phyloP scores from a whole-genome alignment of 1,284 basidiomycete genomes.

The Spongispora temasekensis region DNA sequence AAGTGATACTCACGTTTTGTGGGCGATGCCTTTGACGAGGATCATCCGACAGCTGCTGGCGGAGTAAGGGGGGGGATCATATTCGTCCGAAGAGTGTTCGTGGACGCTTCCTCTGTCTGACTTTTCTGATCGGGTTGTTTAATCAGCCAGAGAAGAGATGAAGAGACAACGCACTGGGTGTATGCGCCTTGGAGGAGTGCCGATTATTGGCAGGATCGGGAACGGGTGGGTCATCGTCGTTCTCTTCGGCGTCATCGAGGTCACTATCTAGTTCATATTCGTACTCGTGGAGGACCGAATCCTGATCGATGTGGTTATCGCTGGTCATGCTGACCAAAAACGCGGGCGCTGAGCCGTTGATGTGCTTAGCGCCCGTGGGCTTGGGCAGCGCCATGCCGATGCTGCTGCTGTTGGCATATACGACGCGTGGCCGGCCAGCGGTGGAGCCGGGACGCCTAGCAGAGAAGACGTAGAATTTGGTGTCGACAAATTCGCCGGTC shows the following conservation, averaged over 20 bases:
- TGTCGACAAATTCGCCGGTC: constrained; percentile 29
- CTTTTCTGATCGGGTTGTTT: no score
- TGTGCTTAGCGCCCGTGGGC: constrained; percentile 11
- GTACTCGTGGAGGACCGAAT: constrained; percentile 31
- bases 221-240: neutral
- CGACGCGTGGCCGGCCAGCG: constrained; percentile 23
- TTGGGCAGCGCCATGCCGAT: constrained; percentile 20
- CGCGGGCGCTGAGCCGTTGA: constrained; percentile 2
- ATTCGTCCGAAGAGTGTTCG: neutral
- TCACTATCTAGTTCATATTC: constrained; percentile 34
- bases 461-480: constrained; percentile 34
- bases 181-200: constrained; percentile 3
- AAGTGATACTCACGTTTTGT: constrained; percentile 31
- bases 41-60: constrained; percentile 25
- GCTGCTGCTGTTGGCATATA: constrained; percentile 26
- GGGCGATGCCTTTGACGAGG: constrained; percentile 30
- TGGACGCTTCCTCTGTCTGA: no score
- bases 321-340: constrained; percentile 29
- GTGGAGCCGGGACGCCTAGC: constrained; percentile 9
- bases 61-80: constrained; percentile 33
- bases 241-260: constrained; percentile 26
- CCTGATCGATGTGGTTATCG: constrained; percentile 18
- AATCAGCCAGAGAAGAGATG: no score
- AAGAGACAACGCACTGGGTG: constrained; percentile 7
- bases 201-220: neutral